Evolutionary conservation across 2,329 filamentous ascomycete species (phyloP).

Genomic region (Hypoxylon sp.): DNA sequence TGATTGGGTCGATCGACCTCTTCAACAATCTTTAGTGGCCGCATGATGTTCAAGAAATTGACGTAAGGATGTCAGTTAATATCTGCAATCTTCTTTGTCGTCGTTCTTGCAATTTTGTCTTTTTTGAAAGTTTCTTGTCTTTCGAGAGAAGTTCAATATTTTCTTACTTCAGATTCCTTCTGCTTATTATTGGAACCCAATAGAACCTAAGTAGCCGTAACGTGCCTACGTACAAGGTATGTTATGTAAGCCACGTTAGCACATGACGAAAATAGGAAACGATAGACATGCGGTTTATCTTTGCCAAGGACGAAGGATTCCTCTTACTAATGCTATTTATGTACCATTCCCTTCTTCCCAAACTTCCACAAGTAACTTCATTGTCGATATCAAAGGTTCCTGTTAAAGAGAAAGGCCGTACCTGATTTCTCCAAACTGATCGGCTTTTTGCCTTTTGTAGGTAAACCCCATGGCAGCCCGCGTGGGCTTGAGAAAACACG

Average conservation of each 20-base stretch:
- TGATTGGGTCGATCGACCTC: conserved; percentile 6
- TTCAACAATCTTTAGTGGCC: conserved; percentile 12
- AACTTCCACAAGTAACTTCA: background rate
- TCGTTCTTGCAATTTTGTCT: conserved; percentile 2
- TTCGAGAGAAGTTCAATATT: background rate
- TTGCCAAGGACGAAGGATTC: conserved; percentile 1
- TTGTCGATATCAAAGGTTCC: background rate
- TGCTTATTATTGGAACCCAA: conserved; percentile 16
- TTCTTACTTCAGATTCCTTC: conserved; percentile 8
- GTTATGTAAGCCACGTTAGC: background rate
- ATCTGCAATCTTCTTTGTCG: background rate
- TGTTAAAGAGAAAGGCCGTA: background rate
- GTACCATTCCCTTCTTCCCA: background rate
- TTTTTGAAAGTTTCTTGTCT: background rate
- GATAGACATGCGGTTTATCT: background rate
- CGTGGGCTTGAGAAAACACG: background rate
- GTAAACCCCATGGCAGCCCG: background rate
- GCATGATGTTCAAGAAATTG: conserved; percentile 5
- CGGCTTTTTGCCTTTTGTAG: background rate
- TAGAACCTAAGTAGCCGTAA: conserved; percentile 10
- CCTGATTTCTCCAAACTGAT: background rate
- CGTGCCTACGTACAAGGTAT: background rate
- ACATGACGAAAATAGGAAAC: background rate
- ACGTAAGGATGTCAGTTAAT: background rate
- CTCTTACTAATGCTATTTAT: background rate